These are phyloP conservation scores for Ramichloridium luteum DNA, from an alignment of 2,329 filamentous ascomycete species.

Conservation along the genomic window DNA sequence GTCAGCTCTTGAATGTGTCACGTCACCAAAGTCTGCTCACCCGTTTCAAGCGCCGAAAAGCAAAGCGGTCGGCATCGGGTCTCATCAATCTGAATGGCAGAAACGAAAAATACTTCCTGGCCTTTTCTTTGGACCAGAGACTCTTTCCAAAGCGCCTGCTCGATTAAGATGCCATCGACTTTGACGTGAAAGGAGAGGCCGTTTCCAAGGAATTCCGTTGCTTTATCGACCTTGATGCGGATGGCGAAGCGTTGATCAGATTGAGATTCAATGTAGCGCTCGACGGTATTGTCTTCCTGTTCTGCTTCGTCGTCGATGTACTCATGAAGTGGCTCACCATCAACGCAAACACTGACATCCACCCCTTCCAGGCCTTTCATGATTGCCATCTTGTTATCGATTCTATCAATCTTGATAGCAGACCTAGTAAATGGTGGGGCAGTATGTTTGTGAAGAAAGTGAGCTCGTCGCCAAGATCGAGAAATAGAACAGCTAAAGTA, in stretches of 20 bases:
- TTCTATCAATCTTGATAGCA: too few species aligned
- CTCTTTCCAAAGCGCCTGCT: not conserved
- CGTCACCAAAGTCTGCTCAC: constrained; percentile 2
- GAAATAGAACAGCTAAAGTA: too few species aligned
- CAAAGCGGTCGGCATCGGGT: not conserved
- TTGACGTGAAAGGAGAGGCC: constrained; percentile 6
- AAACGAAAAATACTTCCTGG: not conserved
- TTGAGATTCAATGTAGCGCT: constrained; percentile 7
- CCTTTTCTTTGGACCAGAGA: not conserved
- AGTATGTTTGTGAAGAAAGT: too few species aligned
- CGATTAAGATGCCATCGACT: constrained; percentile 5
- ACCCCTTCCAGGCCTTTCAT: constrained; percentile 11
- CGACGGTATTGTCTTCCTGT: constrained; percentile 1
- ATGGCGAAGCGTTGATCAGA: constrained; percentile 8
- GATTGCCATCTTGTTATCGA: constrained; percentile 14
- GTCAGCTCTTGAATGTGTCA: not conserved
- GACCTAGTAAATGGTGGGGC: too few species aligned
- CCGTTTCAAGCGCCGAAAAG: constrained; percentile 1
- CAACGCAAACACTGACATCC: constrained; percentile 10
- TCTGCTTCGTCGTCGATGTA: constrained; percentile 4
- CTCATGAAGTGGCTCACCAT: constrained; percentile 13
- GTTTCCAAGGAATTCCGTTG: constrained; percentile 2
- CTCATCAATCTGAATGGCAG: not conserved
- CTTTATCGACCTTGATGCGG: constrained; percentile 1
- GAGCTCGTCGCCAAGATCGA: too few species aligned